phyloP scores from a whole-genome alignment of 345 rosid genomes.

The Eucalyptus grandis region DNA sequence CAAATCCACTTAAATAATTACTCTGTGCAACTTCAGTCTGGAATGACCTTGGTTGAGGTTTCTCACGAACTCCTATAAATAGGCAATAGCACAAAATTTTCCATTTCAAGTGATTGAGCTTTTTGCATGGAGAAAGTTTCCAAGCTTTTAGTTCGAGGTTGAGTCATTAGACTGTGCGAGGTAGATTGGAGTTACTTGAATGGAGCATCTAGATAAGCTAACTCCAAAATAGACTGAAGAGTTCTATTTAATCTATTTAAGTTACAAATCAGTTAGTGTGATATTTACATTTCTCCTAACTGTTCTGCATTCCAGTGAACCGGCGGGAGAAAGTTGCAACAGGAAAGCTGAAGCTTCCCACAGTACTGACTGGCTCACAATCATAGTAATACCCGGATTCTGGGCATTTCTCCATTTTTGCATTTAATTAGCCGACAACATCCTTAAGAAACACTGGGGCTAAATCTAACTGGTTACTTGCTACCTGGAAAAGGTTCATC shows the following conservation, averaged over 20 bases:
- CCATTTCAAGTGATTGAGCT: not conserved
- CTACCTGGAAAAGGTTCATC: not conserved
- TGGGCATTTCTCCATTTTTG: not conserved
- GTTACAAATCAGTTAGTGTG: not conserved
- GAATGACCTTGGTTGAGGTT: not conserved
- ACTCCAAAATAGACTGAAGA: not conserved
- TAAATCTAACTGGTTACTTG: not conserved
- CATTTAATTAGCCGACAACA: not conserved
- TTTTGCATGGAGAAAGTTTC: not conserved
- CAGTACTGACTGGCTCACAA: constrained; percentile 90
- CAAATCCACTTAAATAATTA: not conserved
- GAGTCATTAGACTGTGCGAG: not conserved
- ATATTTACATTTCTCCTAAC: not conserved
- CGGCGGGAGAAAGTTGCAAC: constrained; percentile 83
- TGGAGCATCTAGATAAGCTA: not conserved
- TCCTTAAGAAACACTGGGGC: not conserved
- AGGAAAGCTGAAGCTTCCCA: constrained; percentile 72
- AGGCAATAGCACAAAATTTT: not conserved
- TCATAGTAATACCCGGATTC: constrained; percentile 47
- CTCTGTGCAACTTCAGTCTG: not conserved
- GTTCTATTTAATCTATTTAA: not conserved
- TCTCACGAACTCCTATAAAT: not conserved
- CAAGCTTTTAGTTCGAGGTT: not conserved
- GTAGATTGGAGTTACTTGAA: not conserved
- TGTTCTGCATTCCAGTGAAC: constrained; percentile 52